These are phyloP conservation scores for Rhytidhysteron rufulum DNA, from an alignment of 2,329 filamentous ascomycete genomes.

Conservation along the genomic window DNA sequence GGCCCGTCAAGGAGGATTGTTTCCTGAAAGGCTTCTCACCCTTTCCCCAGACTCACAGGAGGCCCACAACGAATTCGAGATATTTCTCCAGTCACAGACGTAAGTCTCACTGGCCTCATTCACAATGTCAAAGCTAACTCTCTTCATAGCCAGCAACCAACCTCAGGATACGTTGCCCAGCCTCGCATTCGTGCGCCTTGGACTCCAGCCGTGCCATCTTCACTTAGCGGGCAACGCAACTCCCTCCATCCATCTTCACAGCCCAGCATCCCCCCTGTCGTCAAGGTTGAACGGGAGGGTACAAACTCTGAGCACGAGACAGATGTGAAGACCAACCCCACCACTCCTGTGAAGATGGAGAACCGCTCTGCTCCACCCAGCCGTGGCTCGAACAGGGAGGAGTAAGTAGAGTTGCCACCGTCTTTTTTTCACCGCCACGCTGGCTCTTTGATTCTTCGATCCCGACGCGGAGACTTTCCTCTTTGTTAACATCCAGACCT, in stretches of 20 bases:
- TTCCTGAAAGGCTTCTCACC: conserved; percentile 28
- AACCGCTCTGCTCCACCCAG: conserved; percentile 21
- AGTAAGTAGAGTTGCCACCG: too few relatives aligned
- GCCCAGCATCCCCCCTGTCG: conserved; percentile 1
- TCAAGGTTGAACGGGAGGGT: conserved; percentile 24
- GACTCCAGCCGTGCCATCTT: conserved; percentile 32
- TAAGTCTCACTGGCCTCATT: conserved; percentile 4
- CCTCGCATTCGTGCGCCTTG: conserved; percentile 26
- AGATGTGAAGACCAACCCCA: conserved; percentile 29
- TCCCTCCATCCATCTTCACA: conserved; percentile 25
- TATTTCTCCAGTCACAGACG: conserved; percentile 30
- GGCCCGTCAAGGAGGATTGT: conserved; percentile 25
- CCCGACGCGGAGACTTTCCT: background rate
- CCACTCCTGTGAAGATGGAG: conserved; percentile 30
- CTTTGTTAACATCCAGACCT: background rate
- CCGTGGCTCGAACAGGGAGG: conserved; percentile 19
- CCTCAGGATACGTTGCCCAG: conserved; percentile 11
- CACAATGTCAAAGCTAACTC: conserved; percentile 2
- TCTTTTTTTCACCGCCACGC: background rate
- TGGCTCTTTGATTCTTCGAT: background rate
- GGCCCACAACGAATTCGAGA: conserved; percentile 34
- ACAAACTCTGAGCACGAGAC: conserved; percentile 21
- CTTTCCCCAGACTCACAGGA: conserved; percentile 31
- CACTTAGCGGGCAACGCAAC: conserved; percentile 27
- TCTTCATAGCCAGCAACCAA: conserved; percentile 5